These are phyloP conservation scores for Syzygium oleosum DNA, from an alignment of 345 rosid species.

Conservation along the genomic window DNA sequence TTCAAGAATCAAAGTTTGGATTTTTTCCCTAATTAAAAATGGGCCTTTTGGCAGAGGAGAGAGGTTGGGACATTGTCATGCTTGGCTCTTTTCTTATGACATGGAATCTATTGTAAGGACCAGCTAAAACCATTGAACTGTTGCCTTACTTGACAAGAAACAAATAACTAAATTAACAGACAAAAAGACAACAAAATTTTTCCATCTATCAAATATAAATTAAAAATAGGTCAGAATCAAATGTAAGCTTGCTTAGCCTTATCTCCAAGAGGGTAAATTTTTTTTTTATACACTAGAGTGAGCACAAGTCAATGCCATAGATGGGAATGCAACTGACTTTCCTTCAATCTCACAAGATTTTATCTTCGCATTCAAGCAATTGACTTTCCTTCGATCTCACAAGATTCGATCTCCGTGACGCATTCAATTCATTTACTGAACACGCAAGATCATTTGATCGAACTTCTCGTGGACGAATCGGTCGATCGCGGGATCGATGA, in stretches of 20 bases:
- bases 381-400: too few species aligned
- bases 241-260: background rate
- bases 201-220: background rate
- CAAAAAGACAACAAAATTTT: background rate
- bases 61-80: background rate
- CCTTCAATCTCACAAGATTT: background rate
- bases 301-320: background rate
- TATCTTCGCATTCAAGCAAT: too few species aligned
- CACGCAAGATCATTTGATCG: too few species aligned
- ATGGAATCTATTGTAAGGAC: background rate
- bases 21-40: background rate
- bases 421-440: background rate
- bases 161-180: background rate
- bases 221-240: background rate
- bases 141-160: background rate
- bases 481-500: background rate
- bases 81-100: background rate
- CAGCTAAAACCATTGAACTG: background rate
- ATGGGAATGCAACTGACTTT: background rate
- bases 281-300: background rate
- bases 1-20: background rate
- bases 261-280: background rate
- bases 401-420: background rate
- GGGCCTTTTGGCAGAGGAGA: background rate
- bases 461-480: fast-evolving